These are phyloP conservation scores for Paramyrothecium roridum DNA, from an alignment of 2,329 filamentous ascomycete species.

Conservation along the genomic window DNA sequence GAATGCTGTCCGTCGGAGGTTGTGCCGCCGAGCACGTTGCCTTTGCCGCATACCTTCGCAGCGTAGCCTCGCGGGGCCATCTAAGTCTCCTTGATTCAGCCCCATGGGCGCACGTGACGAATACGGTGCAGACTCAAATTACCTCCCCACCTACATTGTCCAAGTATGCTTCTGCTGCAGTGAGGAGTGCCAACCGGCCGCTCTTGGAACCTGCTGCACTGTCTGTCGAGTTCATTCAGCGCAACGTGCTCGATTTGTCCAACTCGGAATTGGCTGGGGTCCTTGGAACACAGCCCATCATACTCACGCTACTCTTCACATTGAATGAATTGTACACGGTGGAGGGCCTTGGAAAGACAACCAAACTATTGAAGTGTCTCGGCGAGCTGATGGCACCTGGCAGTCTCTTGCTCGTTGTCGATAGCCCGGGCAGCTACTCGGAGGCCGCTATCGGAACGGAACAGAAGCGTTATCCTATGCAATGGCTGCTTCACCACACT, in stretches of 20 bases:
- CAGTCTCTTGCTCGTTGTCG: constrained; percentile 77
- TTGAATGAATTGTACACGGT: constrained; percentile 90
- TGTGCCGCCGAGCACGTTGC: constrained; percentile 61
- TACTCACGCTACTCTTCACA: constrained; percentile 88
- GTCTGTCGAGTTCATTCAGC: constrained; percentile 37
- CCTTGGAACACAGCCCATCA: constrained; percentile 32
- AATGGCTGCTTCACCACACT: constrained; percentile 84
- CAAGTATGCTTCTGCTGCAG: constrained; percentile 48
- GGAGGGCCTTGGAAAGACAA: constrained; percentile 70
- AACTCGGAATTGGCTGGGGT: constrained; percentile 26
- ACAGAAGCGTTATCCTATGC: constrained; percentile 79
- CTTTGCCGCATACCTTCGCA: constrained; percentile 41
- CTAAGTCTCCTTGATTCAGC: constrained; percentile 78
- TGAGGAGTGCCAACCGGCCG: constrained; percentile 39
- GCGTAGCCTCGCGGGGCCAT: constrained; percentile 20
- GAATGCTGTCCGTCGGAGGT: constrained; percentile 50
- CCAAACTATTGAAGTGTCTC: constrained; percentile 68
- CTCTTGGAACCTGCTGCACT: constrained; percentile 39
- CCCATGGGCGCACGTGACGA: constrained; percentile 66
- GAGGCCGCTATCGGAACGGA: constrained; percentile 68
- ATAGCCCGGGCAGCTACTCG: constrained; percentile 92
- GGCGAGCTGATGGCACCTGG: constrained; percentile 55
- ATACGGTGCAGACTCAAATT: constrained; percentile 54
- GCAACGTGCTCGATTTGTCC: constrained; percentile 45
- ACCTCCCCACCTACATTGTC: constrained; percentile 48